Evolutionary conservation across 2,329 filamentous ascomycete species (phyloP).

Genomic region (Polytolypa hystricis): DNA sequence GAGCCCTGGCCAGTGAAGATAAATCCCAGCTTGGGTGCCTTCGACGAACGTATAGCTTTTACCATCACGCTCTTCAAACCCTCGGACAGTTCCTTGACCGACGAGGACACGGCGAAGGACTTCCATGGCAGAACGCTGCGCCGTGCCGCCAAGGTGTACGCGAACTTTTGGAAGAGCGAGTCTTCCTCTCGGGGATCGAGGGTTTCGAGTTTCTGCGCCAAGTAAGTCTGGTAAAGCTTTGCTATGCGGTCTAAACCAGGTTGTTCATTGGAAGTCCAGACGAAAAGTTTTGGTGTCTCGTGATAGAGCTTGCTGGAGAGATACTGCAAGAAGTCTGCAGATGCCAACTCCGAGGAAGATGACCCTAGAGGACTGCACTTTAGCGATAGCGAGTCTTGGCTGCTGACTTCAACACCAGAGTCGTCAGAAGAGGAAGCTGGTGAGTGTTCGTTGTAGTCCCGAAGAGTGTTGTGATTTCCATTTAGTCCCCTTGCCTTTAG

Average conservation of each 20-base stretch:
- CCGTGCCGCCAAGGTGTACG: background rate
- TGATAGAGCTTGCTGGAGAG: background rate
- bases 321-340: background rate
- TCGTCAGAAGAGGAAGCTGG: background rate
- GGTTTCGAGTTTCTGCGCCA: background rate
- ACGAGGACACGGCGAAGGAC: background rate
- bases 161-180: background rate
- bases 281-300: background rate
- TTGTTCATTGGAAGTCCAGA: background rate
- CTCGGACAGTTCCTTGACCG: background rate
- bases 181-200: background rate
- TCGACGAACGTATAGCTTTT: background rate
- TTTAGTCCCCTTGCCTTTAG: background rate
- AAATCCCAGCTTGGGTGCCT: background rate
- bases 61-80: background rate
- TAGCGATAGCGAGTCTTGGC: background rate
- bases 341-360: background rate
- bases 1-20: constrained; percentile 2
- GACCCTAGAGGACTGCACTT: background rate
- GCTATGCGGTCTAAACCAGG: background rate
- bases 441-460: background rate
- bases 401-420: background rate
- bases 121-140: background rate
- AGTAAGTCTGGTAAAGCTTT: background rate
- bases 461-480: background rate